Evolutionary conservation across 2,329 filamentous ascomycete species (phyloP), one percentile per base, ranked within the genome.

Genomic region (Calonectria montana): DNA sequence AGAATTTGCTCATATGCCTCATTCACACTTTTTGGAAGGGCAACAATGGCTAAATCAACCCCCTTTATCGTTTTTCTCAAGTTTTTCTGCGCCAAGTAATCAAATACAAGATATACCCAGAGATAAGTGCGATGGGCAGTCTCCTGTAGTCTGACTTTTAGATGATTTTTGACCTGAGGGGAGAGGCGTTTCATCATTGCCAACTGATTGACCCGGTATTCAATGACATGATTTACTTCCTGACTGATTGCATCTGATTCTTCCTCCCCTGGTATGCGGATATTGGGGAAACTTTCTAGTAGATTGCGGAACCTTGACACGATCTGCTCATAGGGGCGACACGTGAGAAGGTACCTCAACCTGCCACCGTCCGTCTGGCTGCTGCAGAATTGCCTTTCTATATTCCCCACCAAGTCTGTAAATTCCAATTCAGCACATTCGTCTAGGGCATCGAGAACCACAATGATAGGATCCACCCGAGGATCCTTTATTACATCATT

Each of bases 361-460:
- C 64, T 75, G 27, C 43, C 27, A 47, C 41, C 2, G 27, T 48
- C n/a, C 43, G n/a, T 2, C 18, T 47, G 65, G 10, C 62, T 1
- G 10, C n/a, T 21, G 12, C 18, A 13, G 43, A 47, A 47, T 23
- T 76, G 59, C 2, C 27, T 45, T 4, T 71, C 9, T 0, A 74
- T 21, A 25, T 70, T 23, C 15, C 29, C 41, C 27, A 82, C 66
- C 10, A 82, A 59, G 35, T 68, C 53, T n/a, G 39, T 3, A 18
- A 80, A 76, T 1, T 82, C 79, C 2, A 43, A 71, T 43, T 57
- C n/a, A 10, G 25, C 23, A 65, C 79, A 84, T 78, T 86, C 83
- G 59, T 87, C 85, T 1, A 86, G 72, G 1, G 82, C 84, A 75
- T 86, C 84, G 4, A 86, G 71, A 1, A 86, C 79, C 9, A 83